Conservation (phyloP, 257 asterid species). For the Penstemon davidsonii region DNA sequence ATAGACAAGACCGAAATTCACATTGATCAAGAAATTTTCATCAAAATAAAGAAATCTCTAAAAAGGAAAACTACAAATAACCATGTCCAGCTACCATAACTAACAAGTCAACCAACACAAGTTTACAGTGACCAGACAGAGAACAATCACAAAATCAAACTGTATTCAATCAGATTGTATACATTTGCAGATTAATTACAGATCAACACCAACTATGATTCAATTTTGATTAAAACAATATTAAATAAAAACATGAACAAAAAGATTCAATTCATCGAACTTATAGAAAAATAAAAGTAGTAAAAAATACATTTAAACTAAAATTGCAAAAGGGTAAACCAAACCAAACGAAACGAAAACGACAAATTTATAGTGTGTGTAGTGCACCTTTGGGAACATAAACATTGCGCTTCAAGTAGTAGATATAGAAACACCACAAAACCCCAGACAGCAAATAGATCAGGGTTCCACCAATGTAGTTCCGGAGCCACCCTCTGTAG, state of each 20-base stretch:
- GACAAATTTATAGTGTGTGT: background rate
- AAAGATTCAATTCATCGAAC: background rate
- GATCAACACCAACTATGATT: background rate
- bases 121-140: background rate
- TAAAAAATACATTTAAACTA: background rate
- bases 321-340: background rate
- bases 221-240: background rate
- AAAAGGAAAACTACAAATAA: background rate
- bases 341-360: background rate
- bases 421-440: slow-evolving; percentile 80
- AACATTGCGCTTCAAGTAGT: slow-evolving; percentile 69
- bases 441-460: slow-evolving; percentile 67
- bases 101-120: background rate
- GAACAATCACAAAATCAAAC: background rate
- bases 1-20: background rate
- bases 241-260: background rate
- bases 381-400: slow-evolving; percentile 70
- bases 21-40: background rate
- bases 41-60: background rate
- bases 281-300: background rate
- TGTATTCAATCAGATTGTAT: background rate
- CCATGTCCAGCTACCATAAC: background rate
- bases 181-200: background rate
- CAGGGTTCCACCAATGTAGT: slow-evolving; percentile 73
- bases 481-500: slow-evolving; percentile 77